Percentiles rank a stretch among this genome's conserved stretches.
These are phyloP conservation scores for Skeletonema menzelii DNA, from an alignment of 108 stramenopile genomes.

Conservation along the genomic window DNA sequence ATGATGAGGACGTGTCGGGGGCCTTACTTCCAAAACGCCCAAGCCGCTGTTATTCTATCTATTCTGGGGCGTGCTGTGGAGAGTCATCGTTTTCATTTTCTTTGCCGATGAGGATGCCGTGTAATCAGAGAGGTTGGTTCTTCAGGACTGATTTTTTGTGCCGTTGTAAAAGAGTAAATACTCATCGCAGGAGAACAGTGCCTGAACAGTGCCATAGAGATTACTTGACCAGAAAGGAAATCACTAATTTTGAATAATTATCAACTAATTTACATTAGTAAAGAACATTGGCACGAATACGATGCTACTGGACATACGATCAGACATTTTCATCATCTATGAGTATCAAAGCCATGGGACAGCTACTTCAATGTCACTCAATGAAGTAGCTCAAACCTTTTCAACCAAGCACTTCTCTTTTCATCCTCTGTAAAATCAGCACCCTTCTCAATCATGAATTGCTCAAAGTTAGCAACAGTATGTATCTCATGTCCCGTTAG, in stretches of 20 bases:
- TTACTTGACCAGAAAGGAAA: background rate
- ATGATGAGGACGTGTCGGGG: too few relatives aligned
- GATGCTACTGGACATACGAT: background rate
- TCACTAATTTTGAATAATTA: background rate
- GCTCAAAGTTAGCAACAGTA: slow-evolving; percentile 2
- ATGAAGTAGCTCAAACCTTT: slow-evolving; percentile 1
- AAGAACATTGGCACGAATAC: background rate
- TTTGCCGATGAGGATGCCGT: too few relatives aligned
- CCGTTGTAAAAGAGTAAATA: too few relatives aligned
- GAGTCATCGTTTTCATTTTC: too few relatives aligned
- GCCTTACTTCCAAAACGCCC: too few relatives aligned
- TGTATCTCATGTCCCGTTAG: background rate
- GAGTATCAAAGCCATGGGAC: background rate
- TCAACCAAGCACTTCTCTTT: slow-evolving; percentile 9
- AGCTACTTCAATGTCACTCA: background rate
- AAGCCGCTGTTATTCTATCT: too few relatives aligned
- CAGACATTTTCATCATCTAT: background rate
- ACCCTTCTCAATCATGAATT: slow-evolving; percentile 11
- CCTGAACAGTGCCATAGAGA: background rate
- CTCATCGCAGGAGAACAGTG: background rate
- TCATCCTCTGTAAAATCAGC: background rate
- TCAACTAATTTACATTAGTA: background rate
- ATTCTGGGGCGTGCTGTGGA: too few relatives aligned
- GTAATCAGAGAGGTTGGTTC: too few relatives aligned
- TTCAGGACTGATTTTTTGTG: too few relatives aligned